Evolutionary conservation across 2,329 filamentous ascomycete genomes (phyloP).

Genomic region (Rosellinia necatrix): DNA sequence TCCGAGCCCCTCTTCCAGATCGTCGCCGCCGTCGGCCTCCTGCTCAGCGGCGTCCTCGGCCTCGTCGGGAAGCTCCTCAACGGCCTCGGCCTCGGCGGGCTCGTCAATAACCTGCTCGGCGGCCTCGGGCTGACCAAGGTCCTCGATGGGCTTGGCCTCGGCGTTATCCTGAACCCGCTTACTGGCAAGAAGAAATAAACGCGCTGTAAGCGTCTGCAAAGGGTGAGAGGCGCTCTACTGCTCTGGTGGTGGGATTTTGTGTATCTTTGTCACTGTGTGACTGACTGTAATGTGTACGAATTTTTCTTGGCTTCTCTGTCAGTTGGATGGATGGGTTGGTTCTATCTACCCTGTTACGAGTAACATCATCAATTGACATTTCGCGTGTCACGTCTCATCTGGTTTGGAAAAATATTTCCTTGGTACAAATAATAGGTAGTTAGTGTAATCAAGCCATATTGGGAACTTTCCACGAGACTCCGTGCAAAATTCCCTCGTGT

Average conservation of each 20-base stretch:
- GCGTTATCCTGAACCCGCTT: conserved; percentile 48
- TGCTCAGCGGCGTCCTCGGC: conserved; percentile 81
- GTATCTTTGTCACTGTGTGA: too few species aligned
- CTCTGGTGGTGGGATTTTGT: too few species aligned
- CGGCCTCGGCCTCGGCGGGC: conserved; percentile 78
- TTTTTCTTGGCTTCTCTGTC: not conserved
- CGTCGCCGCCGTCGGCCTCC: conserved; percentile 81
- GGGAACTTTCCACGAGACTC: too few species aligned
- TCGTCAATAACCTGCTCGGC: conserved; percentile 79
- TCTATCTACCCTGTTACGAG: too few species aligned
- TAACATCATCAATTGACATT: too few species aligned
- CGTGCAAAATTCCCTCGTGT: too few species aligned
- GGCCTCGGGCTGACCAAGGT: conserved; percentile 77
- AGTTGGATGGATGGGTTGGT: not conserved
- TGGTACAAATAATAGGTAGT: too few species aligned
- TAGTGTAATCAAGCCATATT: too few species aligned
- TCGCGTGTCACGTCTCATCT: not conserved
- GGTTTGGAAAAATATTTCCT: too few species aligned
- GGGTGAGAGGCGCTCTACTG: conserved; percentile 9
- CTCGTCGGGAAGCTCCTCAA: conserved; percentile 81
- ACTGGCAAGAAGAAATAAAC: conserved; percentile 47
- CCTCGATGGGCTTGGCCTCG: conserved; percentile 73
- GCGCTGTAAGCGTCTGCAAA: not conserved
- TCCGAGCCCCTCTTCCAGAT: conserved; percentile 92
- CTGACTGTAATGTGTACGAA: not conserved